Base-by-base conservation (phyloP, 345 rosid genomes). In the Cardiospermum halicacabum region DNA sequence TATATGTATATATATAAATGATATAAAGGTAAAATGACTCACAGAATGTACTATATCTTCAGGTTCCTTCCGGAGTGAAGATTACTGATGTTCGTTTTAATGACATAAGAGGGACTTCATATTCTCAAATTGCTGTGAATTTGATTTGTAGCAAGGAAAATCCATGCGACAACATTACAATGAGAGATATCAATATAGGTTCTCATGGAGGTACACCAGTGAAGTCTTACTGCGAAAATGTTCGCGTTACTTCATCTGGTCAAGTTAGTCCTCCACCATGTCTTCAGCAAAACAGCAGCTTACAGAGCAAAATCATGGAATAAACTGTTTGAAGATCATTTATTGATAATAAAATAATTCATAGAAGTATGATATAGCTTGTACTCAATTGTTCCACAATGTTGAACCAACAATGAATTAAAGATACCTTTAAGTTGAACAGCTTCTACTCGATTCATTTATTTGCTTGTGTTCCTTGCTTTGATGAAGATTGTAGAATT, bases 401-500 rank as follows among this genome's bases (percentile, higher is more conserved):
- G 54, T 18, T 40, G 19, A 18, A 36, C 25, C 49, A 18, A n/a
- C n/a, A n/a, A 49, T 12, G 47, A 40, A 12, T 12, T 3, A 3
- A 22, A 28, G 28, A 37, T 21, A 30, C 56, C 7, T 42, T 27
- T 8, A 2, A 45, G 50, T 54, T 4, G 69, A 39, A 7, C 9
- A n/a, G 22, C 40, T 3, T 36, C 73, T 66, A 75, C 42, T 55
- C 50, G 48, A 30, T 62, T 77, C 49, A 21, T 42, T 64, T 73
- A 67, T 81, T 11, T 50, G 65, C 15, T 2, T 3, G 21, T 11
- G 3, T 60, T 42, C 18, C 25, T 32, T 48, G 10, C 28, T 25
- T 31, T n/a, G 59, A 59, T 81, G 65, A 26, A 89, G 72, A 51
- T 65, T 61, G 47, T 89, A 92, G 71, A 89, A 89, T 31, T 88